Percentiles rank a stretch among this genome's conserved stretches.
These are phyloP conservation scores for Thelephora terrestris DNA, from an alignment of 1,284 basidiomycete genomes.

Conservation along the genomic window DNA sequence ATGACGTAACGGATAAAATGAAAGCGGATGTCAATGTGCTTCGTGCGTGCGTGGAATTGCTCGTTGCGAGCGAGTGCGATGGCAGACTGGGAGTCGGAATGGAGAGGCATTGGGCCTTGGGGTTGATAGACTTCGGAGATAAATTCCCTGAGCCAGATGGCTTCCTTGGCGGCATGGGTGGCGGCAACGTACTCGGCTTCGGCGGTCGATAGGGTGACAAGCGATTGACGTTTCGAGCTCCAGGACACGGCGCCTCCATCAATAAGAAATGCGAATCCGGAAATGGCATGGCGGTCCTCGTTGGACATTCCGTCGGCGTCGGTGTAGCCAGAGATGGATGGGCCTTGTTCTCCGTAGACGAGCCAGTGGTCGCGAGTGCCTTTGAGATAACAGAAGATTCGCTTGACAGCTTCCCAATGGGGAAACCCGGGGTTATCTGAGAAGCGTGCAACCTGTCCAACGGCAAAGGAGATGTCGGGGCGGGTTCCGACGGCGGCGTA, in stretches of 20 bases:
- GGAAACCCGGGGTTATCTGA: slow-evolving; percentile 14
- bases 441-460: slow-evolving; percentile 26
- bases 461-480: slow-evolving; percentile 31
- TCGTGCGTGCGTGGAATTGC: slow-evolving; percentile 18
- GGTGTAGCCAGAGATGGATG: slow-evolving; percentile 25
- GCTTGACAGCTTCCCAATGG: slow-evolving; percentile 30
- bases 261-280: slow-evolving; percentile 26
- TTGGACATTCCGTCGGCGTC: slow-evolving; percentile 31
- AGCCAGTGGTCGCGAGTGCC: slow-evolving; percentile 25
- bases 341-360: slow-evolving; percentile 16
- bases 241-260: slow-evolving; percentile 25
- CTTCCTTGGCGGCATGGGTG: slow-evolving; percentile 17
- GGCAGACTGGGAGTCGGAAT: slow-evolving; percentile 24
- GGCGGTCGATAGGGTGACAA: slow-evolving; percentile 24
- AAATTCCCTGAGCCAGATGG: slow-evolving; percentile 19
- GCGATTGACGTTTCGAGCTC: slow-evolving; percentile 27
- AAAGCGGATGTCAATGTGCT: slow-evolving; percentile 28
- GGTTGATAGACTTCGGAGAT: slow-evolving; percentile 13
- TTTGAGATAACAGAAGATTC: slow-evolving; percentile 33
- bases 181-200: slow-evolving; percentile 33
- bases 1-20: slow-evolving; percentile 25
- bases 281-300: slow-evolving; percentile 23
- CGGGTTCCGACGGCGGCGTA: slow-evolving; percentile 28
- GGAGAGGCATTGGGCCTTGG: slow-evolving; percentile 11
- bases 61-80: slow-evolving; percentile 22